Evolutionary conservation across 148 eudicot species (phyloP), one percentile per base, ranked within the genome.

Genomic region (Diospyros kaki): DNA sequence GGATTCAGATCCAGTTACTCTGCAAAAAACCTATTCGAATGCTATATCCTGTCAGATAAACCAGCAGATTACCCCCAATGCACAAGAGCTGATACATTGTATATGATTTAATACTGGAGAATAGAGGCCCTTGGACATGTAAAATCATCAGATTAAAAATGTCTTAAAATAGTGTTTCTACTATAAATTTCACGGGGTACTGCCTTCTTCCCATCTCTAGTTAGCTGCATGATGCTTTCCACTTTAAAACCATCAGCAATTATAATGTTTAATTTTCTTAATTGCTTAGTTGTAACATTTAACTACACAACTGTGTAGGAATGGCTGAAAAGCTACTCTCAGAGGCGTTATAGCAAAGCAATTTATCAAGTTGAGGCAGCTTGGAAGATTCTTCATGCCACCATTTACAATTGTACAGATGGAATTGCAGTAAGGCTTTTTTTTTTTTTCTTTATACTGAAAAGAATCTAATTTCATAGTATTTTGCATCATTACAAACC

Each of bases 381-480:
- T 67, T 95, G 99, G 99, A 83, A 91, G 72, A 91, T 92, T 81
- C 93, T 95, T 66, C 89, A 89, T 71, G 85, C 80, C 62, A 85
- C 96, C 48, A 85, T 95, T 56, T 95, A 95, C 85, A 93, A 95
- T 53, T 95, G 99, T 81, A 88, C 88, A 2, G 99, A 95, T 86
- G 94, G 93, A 80, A 87, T 95, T 79, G 97, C 99, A 74, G 99
- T 95, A 88, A 58, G 92, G 85, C 82, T 65, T 41, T 48, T 58
- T 59, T 48, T 58, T 59, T 3, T 52, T 54, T 40, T 42, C 17
- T 50, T 0, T 3, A 0, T 28, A 8, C 59, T 41, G 42, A 69
- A 53, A 15, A 15, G 15, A 48, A 28, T n/a, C 54, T 18, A 8
- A 72, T 58, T 45, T 71, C 73, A 14, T 69, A 58, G 4, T 2